Evolutionary conservation across 176 grass and related monocot genomes (phyloP), one percentile per base, ranked within the genome.

Genomic region (Oryza coarctata): DNA sequence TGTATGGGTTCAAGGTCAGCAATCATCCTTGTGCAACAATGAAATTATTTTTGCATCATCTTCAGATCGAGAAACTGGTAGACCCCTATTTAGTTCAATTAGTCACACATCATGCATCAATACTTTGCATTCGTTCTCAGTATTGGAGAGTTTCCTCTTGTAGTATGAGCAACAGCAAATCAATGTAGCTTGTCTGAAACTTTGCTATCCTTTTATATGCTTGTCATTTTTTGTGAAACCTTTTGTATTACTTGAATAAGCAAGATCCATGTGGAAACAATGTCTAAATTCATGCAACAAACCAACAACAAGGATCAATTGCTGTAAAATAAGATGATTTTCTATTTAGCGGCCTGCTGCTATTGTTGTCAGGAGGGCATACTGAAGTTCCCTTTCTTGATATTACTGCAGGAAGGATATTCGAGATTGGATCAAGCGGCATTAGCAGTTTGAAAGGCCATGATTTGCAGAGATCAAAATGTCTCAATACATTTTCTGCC

Each of bases 1-100:
- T n/a, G 66, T 99, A 28, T 99, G 96, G 96, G 96, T 99, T 43
- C 70, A 95, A 95, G 96, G 96, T 99, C 39, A 82, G 87, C 64
- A 41, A 31, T n/a, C 76, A 82, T 65, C 63, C 58, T 79, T 35
- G 6, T n/a, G 20, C 68, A 77, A 3, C 8, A 74, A 9, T 65
- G 7, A 40, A 60, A 10, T 63, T 64, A 25, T n/a, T 40, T 76
- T 8, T 61, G 52, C 22, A 13, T 61, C 34, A 47, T 60, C 35
- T 81, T 41, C 36, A 2, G 15, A 70, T 38, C 36, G 0, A 38
- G 7, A 35, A 80, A 68, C 14, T 76, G 64, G 22, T n/a, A 34
- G 13, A 64, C 0, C 20, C 12, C 70, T 65, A 29, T 82, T 43
- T 82, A 52, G 61, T 67, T 63, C 7, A 64, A 63, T 68, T 55